Conservation (phyloP, 345 rosid genomes). For the Gossypium australe region DNA sequence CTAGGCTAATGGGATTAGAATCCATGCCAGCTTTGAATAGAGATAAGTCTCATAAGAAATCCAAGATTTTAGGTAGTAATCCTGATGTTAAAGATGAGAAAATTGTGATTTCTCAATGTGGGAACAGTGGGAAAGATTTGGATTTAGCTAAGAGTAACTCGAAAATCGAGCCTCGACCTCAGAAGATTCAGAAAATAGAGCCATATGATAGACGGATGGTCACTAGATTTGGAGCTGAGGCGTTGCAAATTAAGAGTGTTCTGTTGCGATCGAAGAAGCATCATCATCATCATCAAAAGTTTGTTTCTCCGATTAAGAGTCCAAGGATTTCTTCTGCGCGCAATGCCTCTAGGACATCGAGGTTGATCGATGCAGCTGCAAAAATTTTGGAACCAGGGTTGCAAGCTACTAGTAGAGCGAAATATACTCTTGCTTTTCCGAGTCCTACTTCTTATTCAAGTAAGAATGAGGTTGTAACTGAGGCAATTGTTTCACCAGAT, state of each 20-base stretch:
- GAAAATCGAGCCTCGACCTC: conserved; percentile 61
- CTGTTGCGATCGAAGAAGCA: conserved; percentile 58
- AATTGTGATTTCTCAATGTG: conserved; percentile 6
- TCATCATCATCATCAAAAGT: conserved; percentile 40
- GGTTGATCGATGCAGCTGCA: conserved; percentile 79
- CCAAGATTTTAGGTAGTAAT: conserved; percentile 25
- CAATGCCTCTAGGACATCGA: conserved; percentile 50
- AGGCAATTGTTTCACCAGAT: conserved; percentile 27
- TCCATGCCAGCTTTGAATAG: conserved; percentile 55
- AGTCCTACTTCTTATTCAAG: conserved; percentile 22
- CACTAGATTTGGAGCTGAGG: conserved; percentile 76
- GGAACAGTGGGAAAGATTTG: conserved; percentile 26
- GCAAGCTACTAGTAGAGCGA: conserved; percentile 58
- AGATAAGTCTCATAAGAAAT: conserved; percentile 51
- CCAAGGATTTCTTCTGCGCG: conserved; percentile 48
- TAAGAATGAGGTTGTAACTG: conserved; percentile 23
- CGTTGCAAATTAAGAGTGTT: conserved; percentile 71
- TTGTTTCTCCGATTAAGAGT: conserved; percentile 59
- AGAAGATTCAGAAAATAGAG: conserved; percentile 78
- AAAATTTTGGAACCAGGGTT: conserved; percentile 86
- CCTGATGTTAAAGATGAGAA: conserved; percentile 27
- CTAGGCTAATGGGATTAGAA: conserved; percentile 96
- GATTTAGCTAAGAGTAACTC: conserved; percentile 28
- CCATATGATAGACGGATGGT: conserved; percentile 46
- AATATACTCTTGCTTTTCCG: conserved; percentile 44